Evolutionary conservation across 139 green algal genomes (phyloP), one percentile per base, ranked within the genome.

Genomic region (Tetraselmis striata): DNA sequence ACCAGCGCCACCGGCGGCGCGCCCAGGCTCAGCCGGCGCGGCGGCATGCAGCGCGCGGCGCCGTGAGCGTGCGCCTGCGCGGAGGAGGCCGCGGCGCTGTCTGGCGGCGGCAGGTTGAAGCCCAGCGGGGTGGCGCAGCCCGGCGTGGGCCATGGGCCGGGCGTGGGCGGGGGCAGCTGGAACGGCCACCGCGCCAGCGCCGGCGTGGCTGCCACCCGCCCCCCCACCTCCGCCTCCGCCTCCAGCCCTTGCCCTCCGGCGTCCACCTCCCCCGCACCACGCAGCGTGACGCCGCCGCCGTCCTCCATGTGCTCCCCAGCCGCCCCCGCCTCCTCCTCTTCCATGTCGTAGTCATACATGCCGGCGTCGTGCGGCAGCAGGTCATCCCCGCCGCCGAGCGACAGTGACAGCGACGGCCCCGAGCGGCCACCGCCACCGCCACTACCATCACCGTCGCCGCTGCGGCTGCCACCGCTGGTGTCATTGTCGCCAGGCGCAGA

Each of bases 51-150:
- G 80, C 5, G 31, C 29, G 31, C 75, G 79, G 29, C 76, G 26
- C 2, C 75, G 25, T 22, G 27, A 74, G 59, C 75, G 2, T 24
- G 5, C 59, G 59, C n/a, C 74, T 59, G 24, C 79, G 23, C 25
- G 31, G 84, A 31, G 31, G 78, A 1, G 22, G 25, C 31, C 29
- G 27, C 59, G 75, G 32, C 45, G 79, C 32, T 67, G 45, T 67
- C 45, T 5, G 45, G 84, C 24, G 81, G 77, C 11, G 58, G 83
- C 2, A 84, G 1, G 76, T 31, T 77, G 74, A 29, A 74, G 32
- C 22, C 24, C 1, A 28, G 59, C 2, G 67, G 25, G 30, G 30
- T 29, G 2, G 58, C 31, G 22, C 76, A 67, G 29, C 28, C 81
- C 0, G 27, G 75, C 25, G 78, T 0, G 29, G 29, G 11, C 45